Base-by-base conservation (phyloP, 2,329 filamentous ascomycete species). In the Penicillium digitatum region DNA sequence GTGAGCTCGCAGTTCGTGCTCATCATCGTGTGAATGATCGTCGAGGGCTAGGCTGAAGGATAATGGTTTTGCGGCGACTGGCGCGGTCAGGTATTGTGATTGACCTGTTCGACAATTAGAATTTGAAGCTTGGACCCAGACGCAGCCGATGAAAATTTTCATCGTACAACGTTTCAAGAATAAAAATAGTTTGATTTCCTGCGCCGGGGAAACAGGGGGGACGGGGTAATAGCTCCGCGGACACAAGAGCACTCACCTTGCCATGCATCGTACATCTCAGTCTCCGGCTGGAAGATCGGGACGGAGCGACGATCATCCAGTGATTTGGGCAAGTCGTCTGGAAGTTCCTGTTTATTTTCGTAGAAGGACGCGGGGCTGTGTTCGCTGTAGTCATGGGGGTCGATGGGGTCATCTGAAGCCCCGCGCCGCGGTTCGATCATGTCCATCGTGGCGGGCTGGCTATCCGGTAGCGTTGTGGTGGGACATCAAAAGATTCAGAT, bases 211-310 rank as follows among this genome's bases (percentile, higher is more conserved):
- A 20, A 20, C 16, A n/a, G 52, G 51, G 38, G 52, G 27, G 31
- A 29, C 22, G 52, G 51, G 38, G 50, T 24, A 37, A 29, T 26
- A 54, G 47, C 31, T 49, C 44, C 45, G 44, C 48, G 18, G 31
- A 27, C 20, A 18, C 14, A 24, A 42, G 27, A 44, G 16, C 78
- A 59, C 80, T 70, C 72, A 87, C 93, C 93, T 86, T 97, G 91
- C 94, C 94, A 99, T 64, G 90, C 94, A 82, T 99, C 94, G 73
- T 97, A 99, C 78, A 96, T 90, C 79, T 97, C 94, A 38, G 92
- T 96, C 79, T 97, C 94, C 53, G 88, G 82, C 60, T 86, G 82
- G 59, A 87, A 85, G 44, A 78, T 80, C 4, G 86, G 82, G 32
- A 88, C 82, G 66, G 81, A 81, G 64, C 87, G 84, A 57, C 94